Base-by-base conservation (phyloP, 257 asterid species). In the Solanum phureja region DNA sequence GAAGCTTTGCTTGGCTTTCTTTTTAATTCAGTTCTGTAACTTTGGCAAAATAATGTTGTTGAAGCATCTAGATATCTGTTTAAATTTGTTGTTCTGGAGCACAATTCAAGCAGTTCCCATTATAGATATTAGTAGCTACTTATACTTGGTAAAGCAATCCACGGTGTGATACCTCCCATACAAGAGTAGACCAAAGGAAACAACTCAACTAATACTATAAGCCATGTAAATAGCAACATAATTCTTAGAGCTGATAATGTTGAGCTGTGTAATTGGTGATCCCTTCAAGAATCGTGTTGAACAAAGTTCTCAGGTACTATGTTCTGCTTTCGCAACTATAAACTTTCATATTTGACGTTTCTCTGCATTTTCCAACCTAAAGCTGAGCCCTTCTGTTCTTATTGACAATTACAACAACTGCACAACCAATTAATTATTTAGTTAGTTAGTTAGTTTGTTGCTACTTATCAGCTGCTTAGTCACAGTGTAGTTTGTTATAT, bases 251-350 rank as follows among this genome's bases (percentile, higher is more conserved):
- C 4, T 74, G 27, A 74, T 74, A 74, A 74, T 74, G 33, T 74
- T 74, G 31, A 21, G 33, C 38, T 74, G 83, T 40, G 44, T 40
- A 40, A 40, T 40, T 40, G 12, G 44, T 1, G 44, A 40, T 40
- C 44, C 42, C 42, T 38, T 38, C 42, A 38, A 38, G 92, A 90
- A 92, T 98, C 33, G 93, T 23, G 88, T 89, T 44, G 94, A 94
- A 87, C 98, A 95, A 91, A 98, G 96, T 37, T 98, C 98, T 60
- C 98, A 95, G 96, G 98, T 95, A 88, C 34, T 8, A 24, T 7
- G n/a, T 40, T 42, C n/a, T 42, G 37, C 35, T 40, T 40, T 8
- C 3, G 13, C 21, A 79, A 2, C 84, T 42, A 42, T 4, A 44
- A 79, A 40, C 64, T 42, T 77, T 77, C 60, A 40, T 33, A 40